phyloP scores from a whole-genome alignment of 768 basidiomycete genomes.

The Fistulinella prunicolor region DNA sequence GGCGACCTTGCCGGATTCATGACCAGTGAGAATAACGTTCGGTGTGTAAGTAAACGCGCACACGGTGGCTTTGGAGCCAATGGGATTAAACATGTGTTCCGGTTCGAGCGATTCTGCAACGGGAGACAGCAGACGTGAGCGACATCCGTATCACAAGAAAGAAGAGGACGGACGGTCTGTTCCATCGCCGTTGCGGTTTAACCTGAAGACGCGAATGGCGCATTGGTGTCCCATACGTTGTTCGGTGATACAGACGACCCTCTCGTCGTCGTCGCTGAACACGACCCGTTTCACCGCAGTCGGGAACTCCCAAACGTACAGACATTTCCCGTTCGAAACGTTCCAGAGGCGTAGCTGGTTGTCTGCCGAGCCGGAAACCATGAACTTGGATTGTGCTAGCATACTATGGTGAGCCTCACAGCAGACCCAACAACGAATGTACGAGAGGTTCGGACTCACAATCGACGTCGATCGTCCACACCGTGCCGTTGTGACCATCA shows the following conservation, averaged over 20 bases:
- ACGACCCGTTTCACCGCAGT: slow-evolving; percentile 96
- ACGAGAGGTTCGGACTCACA: slow-evolving; percentile 50
- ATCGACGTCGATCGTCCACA: slow-evolving; percentile 97
- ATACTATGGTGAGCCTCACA: slow-evolving; percentile 1
- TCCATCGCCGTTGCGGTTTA: slow-evolving; percentile 82
- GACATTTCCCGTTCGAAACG: slow-evolving; percentile 85
- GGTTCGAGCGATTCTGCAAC: slow-evolving; percentile 73
- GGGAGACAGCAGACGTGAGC: slow-evolving; percentile 1
- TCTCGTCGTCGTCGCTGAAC: slow-evolving; percentile 82
- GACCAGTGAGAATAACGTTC: slow-evolving; percentile 84
- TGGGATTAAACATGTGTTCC: slow-evolving; percentile 73
- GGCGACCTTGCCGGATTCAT: slow-evolving; percentile 94
- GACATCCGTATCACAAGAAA: background rate
- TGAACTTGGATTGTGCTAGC: slow-evolving; percentile 75
- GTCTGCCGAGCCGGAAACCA: slow-evolving; percentile 92
- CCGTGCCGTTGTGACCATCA: slow-evolving; percentile 90
- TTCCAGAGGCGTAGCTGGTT: slow-evolving; percentile 91
- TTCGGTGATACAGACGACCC: slow-evolving; percentile 92
- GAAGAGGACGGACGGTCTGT: slow-evolving; percentile 63
- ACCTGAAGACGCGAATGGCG: slow-evolving; percentile 84
- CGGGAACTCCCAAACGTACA: slow-evolving; percentile 96
- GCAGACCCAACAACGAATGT: background rate
- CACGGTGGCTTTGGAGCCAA: slow-evolving; percentile 96
- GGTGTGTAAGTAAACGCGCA: slow-evolving; percentile 84
- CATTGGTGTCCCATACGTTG: slow-evolving; percentile 94